phyloP scores from a whole-genome alignment of 495 filamentous ascomycete species.

The Xylaria longipes region DNA sequence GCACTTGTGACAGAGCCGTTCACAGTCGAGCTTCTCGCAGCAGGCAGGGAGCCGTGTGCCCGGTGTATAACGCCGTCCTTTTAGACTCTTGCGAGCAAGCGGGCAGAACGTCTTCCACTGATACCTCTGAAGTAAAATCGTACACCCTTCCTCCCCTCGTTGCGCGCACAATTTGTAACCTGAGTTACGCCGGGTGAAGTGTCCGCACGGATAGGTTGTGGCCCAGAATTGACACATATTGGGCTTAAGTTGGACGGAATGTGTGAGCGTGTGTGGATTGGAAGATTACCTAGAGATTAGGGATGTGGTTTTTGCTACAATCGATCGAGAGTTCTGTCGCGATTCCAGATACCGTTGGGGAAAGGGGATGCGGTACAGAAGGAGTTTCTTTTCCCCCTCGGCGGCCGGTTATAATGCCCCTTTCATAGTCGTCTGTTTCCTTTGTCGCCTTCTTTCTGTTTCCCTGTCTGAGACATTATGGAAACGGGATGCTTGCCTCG shows the following conservation, averaged over 20 bases:
- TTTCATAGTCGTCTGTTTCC: not conserved
- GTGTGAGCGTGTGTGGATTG: not conserved
- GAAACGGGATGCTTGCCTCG: not conserved
- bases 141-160: not conserved
- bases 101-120: conserved; percentile 10
- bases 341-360: not conserved
- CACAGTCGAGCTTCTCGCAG: not conserved
- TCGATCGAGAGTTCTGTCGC: not conserved
- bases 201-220: not conserved
- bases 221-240: conserved; percentile 15
- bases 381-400: not conserved
- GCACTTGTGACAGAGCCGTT: not conserved
- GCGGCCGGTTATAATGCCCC: not conserved
- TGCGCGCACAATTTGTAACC: not conserved
- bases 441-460: not conserved
- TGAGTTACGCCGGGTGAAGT: not conserved
- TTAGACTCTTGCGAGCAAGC: not conserved
- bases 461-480: not conserved
- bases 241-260: not conserved
- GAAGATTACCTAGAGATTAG: not conserved
- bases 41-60: not conserved
- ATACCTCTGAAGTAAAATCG: not conserved
- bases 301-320: not conserved
- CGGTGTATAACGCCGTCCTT: not conserved
- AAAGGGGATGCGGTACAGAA: not conserved